Conservation (phyloP, 768 basidiomycete species). For the Krasilnikovozyma curviuscula region DNA sequence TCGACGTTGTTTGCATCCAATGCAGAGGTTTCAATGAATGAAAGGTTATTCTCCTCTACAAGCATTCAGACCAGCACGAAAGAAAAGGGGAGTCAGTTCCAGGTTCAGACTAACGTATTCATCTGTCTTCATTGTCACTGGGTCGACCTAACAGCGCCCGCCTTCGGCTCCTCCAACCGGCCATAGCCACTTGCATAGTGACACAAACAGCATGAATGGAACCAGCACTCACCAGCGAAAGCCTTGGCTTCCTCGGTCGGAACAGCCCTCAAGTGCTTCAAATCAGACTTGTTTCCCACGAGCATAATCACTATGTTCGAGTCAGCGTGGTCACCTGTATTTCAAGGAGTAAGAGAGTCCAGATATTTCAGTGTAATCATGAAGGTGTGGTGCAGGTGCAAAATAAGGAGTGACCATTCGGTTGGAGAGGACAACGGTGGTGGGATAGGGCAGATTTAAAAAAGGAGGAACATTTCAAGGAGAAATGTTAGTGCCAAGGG, state of each 20-base stretch:
- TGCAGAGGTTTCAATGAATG: conserved; percentile 97
- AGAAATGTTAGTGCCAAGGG: too few species aligned
- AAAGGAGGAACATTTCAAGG: too few species aligned
- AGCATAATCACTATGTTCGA: conserved; percentile 90
- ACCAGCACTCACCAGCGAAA: conserved; percentile 49
- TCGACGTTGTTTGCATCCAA: conserved; percentile 99
- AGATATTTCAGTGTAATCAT: too few species aligned
- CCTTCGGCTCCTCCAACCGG: background rate
- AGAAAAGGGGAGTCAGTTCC: background rate
- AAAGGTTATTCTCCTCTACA: conserved; percentile 69
- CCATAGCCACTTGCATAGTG: background rate
- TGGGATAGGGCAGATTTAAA: too few species aligned
- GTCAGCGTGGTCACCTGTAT: conserved; percentile 73
- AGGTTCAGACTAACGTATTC: background rate
- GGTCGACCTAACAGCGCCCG: background rate
- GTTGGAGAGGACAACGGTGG: too few species aligned
- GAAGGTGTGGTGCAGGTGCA: too few species aligned
- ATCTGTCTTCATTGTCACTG: too few species aligned
- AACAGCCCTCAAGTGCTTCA: conserved; percentile 90
- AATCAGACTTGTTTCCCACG: conserved; percentile 96
- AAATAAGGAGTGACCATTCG: too few species aligned
- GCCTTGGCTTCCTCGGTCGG: conserved; percentile 92
- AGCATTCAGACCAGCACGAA: background rate
- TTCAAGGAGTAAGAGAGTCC: too few species aligned
- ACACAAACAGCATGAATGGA: background rate